Percentiles rank a stretch among this genome's conserved stretches.
phyloP scores from a whole-genome alignment of 2,329 filamentous ascomycete genomes.

The Colletotrichum euphorbiae region DNA sequence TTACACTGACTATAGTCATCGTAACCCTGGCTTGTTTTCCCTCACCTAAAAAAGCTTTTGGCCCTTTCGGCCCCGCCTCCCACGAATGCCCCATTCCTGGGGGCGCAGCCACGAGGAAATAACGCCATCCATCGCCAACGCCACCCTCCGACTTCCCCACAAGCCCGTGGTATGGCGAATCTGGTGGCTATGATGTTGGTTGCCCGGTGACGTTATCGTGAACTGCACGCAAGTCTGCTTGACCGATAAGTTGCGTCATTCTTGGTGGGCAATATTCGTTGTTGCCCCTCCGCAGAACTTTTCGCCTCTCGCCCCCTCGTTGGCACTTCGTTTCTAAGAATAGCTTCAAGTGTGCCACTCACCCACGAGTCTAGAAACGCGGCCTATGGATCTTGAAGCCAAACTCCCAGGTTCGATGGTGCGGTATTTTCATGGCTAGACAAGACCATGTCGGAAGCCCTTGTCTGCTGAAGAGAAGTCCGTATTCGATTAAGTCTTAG shows the following conservation, averaged over 20 bases:
- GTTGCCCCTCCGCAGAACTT: neutral
- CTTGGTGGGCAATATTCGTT: neutral
- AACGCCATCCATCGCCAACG: slow-evolving; percentile 25
- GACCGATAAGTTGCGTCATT: slow-evolving; percentile 6
- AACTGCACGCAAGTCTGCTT: neutral
- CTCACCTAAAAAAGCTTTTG: neutral
- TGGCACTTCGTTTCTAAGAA: slow-evolving; percentile 11
- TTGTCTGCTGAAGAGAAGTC: neutral
- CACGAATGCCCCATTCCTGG: slow-evolving; percentile 11
- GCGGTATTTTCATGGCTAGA: neutral
- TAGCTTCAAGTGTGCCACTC: slow-evolving; percentile 17
- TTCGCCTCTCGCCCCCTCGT: neutral
- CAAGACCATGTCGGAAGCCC: neutral
- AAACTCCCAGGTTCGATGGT: slow-evolving; percentile 5
- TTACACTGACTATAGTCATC: slow-evolving; percentile 26
- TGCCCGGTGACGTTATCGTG: slow-evolving; percentile 12
- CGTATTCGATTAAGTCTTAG: neutral
- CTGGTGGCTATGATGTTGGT: neutral
- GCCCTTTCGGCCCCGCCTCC: slow-evolving; percentile 10
- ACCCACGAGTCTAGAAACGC: neutral
- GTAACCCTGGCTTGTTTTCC: neutral
- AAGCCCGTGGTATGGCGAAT: neutral
- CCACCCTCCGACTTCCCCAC: slow-evolving; percentile 31
- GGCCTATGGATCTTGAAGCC: neutral
- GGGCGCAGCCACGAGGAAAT: slow-evolving; percentile 30